These are phyloP conservation scores for Herpetomonas tarakana DNA, from an alignment of 208 protist genomes.

Conservation along the genomic window DNA sequence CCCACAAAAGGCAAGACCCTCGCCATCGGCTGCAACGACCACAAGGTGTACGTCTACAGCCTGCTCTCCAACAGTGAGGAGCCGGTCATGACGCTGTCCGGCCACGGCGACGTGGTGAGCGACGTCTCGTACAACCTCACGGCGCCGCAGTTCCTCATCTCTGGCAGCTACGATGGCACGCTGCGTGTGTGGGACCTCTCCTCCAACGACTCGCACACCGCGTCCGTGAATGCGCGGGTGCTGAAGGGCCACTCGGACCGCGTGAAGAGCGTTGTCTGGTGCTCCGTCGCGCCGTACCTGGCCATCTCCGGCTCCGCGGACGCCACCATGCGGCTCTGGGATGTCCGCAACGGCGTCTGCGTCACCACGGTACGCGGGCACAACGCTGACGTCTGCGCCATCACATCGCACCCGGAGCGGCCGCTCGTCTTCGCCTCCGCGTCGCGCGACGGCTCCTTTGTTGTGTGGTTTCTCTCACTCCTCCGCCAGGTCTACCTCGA, in stretches of 20 bases:
- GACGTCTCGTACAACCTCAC: slow-evolving; percentile 77
- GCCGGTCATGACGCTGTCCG: slow-evolving; percentile 51
- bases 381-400: slow-evolving; percentile 78
- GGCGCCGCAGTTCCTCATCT: slow-evolving; percentile 71
- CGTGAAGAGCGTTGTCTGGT: slow-evolving; percentile 80
- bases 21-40: slow-evolving; percentile 83
- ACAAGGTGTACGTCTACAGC: slow-evolving; percentile 75
- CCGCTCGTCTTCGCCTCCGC: slow-evolving; percentile 90
- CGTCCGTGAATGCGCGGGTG: slow-evolving; percentile 60
- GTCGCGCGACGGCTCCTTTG: slow-evolving; percentile 81
- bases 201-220: slow-evolving; percentile 53
- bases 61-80: slow-evolving; percentile 43
- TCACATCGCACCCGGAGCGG: slow-evolving; percentile 77
- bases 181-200: slow-evolving; percentile 89
- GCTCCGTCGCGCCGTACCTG: slow-evolving; percentile 79
- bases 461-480: slow-evolving; percentile 82
- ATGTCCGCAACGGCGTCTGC: slow-evolving; percentile 66
- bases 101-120: slow-evolving; percentile 75
- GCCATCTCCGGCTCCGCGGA: slow-evolving; percentile 79
- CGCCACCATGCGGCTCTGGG: slow-evolving; percentile 87
- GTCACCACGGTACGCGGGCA: slow-evolving; percentile 77
- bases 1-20: slow-evolving; percentile 55
- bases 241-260: slow-evolving; percentile 73
- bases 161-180: slow-evolving; percentile 85
- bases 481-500: slow-evolving; percentile 68